These are phyloP conservation scores for Yamagishiella unicocca DNA, from an alignment of 139 green algal genomes.

Conservation along the genomic window DNA sequence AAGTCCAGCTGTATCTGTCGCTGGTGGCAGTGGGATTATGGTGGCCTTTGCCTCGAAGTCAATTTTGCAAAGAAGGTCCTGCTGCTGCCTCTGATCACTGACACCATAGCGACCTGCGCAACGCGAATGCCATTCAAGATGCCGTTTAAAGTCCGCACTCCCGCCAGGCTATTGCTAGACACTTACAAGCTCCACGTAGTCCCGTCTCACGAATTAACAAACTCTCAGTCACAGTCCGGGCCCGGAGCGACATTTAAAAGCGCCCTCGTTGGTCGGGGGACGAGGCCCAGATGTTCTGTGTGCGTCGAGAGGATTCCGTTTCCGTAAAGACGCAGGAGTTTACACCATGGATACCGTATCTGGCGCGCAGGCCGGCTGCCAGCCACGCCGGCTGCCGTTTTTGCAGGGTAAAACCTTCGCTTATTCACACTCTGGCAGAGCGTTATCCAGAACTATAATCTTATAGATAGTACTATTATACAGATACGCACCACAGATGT, in stretches of 20 bases:
- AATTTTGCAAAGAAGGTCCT: background rate
- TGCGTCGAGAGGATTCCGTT: too few relatives aligned
- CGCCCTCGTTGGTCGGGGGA: too few relatives aligned
- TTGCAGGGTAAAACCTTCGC: too few relatives aligned
- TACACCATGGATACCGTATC: too few relatives aligned
- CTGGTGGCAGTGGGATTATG: background rate
- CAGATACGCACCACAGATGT: too few relatives aligned
- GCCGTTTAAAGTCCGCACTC: background rate
- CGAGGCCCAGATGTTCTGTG: too few relatives aligned
- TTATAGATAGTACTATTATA: too few relatives aligned
- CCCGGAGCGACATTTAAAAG: background rate
- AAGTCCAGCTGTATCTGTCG: background rate
- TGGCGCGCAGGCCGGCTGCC: too few relatives aligned
- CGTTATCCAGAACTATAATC: too few relatives aligned
- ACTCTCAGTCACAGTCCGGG: background rate
- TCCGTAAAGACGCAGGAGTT: too few relatives aligned
- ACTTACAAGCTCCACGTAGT: background rate
- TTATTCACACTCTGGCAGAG: too few relatives aligned
- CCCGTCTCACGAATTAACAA: background rate
- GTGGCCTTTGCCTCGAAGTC: background rate
- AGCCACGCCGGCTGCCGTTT: too few relatives aligned
- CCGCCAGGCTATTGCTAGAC: background rate
- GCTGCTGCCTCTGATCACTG: background rate
- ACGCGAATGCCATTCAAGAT: background rate
- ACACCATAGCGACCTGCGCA: background rate